phyloP scores from a whole-genome alignment of 345 rosid species.

The Dimocarpus longan region DNA sequence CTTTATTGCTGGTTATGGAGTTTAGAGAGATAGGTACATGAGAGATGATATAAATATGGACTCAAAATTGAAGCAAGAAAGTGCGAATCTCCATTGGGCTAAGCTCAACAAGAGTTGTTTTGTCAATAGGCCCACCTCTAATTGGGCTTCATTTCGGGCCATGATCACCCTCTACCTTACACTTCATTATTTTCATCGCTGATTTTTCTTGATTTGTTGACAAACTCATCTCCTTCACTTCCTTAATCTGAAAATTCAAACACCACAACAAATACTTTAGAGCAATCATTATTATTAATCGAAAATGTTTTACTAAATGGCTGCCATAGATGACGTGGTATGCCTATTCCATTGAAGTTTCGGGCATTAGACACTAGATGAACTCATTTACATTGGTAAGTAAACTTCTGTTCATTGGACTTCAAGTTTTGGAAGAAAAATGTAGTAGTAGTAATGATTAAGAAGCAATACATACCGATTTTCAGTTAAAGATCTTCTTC shows the following conservation, averaged over 20 bases:
- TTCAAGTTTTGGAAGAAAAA: background rate
- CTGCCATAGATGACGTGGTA: background rate
- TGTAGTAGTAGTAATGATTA: no score
- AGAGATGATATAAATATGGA: background rate
- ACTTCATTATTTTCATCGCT: slow-evolving; percentile 10
- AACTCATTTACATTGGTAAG: background rate
- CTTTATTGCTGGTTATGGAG: no score
- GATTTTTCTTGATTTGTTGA: slow-evolving; percentile 68
- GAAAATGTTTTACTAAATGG: no score
- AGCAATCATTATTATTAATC: background rate
- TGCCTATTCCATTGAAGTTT: background rate
- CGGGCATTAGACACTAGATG: background rate
- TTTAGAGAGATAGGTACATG: background rate
- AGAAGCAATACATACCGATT: slow-evolving; percentile 38
- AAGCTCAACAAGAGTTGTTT: background rate
- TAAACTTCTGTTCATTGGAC: background rate
- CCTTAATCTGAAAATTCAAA: slow-evolving; percentile 48
- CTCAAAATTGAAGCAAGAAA: slow-evolving; percentile 16
- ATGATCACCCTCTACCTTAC: slow-evolving; percentile 9
- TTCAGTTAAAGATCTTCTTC: slow-evolving; percentile 65
- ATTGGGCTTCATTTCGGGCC: background rate
- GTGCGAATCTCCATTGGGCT: slow-evolving; percentile 23
- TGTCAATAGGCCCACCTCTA: slow-evolving; percentile 6
- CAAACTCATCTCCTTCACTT: slow-evolving; percentile 73
- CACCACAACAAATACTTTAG: no score